Evolutionary conservation across 176 grass and related monocot genomes (phyloP).

Genomic region (Ensete ventricosum): DNA sequence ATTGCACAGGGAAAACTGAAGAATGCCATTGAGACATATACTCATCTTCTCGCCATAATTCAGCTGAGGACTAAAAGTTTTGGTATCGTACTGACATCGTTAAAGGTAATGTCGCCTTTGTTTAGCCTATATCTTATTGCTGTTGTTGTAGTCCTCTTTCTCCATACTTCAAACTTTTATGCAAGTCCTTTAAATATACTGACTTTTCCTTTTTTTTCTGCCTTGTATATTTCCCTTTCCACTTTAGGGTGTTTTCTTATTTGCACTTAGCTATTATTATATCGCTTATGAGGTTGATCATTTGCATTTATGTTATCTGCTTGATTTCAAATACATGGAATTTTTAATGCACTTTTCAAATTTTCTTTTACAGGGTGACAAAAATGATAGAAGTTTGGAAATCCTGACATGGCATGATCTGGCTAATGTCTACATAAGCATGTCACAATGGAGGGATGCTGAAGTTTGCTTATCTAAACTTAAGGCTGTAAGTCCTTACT

Average conservation of each 20-base stretch:
- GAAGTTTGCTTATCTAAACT: conserved; percentile 71
- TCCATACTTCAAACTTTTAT: no score
- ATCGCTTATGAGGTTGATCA: background rate
- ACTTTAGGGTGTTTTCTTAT: no score
- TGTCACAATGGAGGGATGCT: conserved; percentile 77
- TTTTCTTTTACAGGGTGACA: conserved; percentile 40
- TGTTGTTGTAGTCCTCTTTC: no score
- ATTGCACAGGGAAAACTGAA: conserved; percentile 55
- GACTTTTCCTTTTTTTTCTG: no score
- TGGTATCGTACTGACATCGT: conserved; percentile 38
- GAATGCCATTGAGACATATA: conserved; percentile 72
- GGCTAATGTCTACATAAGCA: conserved; percentile 68
- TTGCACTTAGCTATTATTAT: background rate
- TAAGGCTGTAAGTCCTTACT: conserved; percentile 42
- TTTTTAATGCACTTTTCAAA: conserved; percentile 12
- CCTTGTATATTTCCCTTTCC: no score
- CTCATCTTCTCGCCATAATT: conserved; percentile 72
- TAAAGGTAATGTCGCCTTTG: conserved; percentile 35
- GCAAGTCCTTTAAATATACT: no score
- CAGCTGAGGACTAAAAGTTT: conserved; percentile 62
- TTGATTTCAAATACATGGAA: conserved; percentile 15
- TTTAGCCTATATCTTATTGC: background rate
- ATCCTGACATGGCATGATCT: conserved; percentile 90
- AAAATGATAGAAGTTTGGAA: conserved; percentile 68
- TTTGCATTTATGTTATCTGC: background rate